A percentile compares a stretch with the other conserved stretches of the same genome.
Evolutionary conservation across 768 basidiomycete species (phyloP).

Genomic region (Boletus rufocinnamomeus): DNA sequence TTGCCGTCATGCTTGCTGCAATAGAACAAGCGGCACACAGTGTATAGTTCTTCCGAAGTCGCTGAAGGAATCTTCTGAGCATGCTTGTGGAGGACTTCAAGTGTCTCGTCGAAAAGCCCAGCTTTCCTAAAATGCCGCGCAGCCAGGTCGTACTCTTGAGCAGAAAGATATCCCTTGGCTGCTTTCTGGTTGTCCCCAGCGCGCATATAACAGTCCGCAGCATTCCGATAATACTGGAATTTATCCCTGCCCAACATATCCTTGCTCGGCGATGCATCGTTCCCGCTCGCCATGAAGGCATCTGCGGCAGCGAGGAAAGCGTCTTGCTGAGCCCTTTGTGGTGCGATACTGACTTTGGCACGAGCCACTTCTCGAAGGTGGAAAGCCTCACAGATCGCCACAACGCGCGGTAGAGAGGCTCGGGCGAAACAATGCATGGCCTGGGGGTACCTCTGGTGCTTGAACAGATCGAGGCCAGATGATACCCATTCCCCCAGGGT

Average conservation of each 20-base stretch:
- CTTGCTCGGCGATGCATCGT: constrained; percentile 22
- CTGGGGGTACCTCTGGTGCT: constrained; percentile 45
- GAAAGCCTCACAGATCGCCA: constrained; percentile 52
- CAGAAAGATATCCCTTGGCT: constrained; percentile 44
- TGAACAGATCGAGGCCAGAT: constrained; percentile 43
- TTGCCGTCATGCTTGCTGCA: constrained; percentile 33
- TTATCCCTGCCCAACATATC: constrained; percentile 22
- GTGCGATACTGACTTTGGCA: constrained; percentile 28
- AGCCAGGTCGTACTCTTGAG: constrained; percentile 45
- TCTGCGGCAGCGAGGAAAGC: constrained; percentile 50
- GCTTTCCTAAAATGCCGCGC: constrained; percentile 51
- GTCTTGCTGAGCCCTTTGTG: constrained; percentile 25
- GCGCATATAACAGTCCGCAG: constrained; percentile 45
- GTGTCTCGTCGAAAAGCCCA: constrained; percentile 54
- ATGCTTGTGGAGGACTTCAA: constrained; percentile 44
- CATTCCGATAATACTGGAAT: constrained; percentile 30
- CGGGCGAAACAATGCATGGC: constrained; percentile 35
- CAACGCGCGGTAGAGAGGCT: constrained; percentile 46
- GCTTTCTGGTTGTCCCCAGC: constrained; percentile 44
- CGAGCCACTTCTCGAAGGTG: constrained; percentile 54
- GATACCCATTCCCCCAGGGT: constrained; percentile 48
- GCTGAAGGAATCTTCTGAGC: constrained; percentile 31
- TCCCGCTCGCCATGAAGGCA: constrained; percentile 49
- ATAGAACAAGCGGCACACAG: constrained; percentile 49
- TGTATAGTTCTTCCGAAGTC: constrained; percentile 40